These are phyloP conservation scores for Skeletonema costatum DNA, from an alignment of 108 stramenopile species.

Conservation along the genomic window DNA sequence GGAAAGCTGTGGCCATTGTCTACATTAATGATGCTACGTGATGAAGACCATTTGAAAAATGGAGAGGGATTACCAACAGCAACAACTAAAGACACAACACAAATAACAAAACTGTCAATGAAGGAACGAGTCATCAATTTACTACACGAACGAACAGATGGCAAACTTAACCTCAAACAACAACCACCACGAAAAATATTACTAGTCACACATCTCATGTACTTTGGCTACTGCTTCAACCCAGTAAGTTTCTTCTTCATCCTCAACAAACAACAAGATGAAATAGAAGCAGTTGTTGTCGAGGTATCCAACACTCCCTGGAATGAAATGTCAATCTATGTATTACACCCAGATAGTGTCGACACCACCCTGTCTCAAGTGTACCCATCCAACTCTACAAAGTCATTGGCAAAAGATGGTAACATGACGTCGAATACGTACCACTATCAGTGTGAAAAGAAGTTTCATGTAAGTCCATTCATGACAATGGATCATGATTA, in stretches of 20 bases:
- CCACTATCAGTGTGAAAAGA: slow-evolving; percentile 72
- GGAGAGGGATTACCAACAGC: slow-evolving; percentile 58
- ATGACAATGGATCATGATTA: slow-evolving; percentile 96
- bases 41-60: slow-evolving; percentile 77
- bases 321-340: slow-evolving; percentile 93
- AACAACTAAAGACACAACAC: neutral
- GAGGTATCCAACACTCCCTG: slow-evolving; percentile 97
- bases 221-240: slow-evolving; percentile 92
- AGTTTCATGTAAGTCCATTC: slow-evolving; percentile 97
- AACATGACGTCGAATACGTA: slow-evolving; percentile 19
- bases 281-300: slow-evolving; percentile 75
- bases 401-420: neutral
- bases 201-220: slow-evolving; percentile 74
- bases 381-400: neutral
- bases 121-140: slow-evolving; percentile 53
- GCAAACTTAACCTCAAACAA: slow-evolving; percentile 39
- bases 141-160: slow-evolving; percentile 58
- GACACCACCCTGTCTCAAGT: slow-evolving; percentile 46
- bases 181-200: slow-evolving; percentile 46
- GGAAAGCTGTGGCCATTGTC: slow-evolving; percentile 63
- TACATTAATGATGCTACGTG: slow-evolving; percentile 52
- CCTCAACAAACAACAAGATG: slow-evolving; percentile 22
- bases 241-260: slow-evolving; percentile 88
- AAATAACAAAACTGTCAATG: slow-evolving; percentile 25
- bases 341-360: slow-evolving; percentile 76